Evolutionary conservation across 2,329 filamentous ascomycete species (phyloP), one percentile per base, ranked within the genome.

Genomic region (Pseudogymnoascus sp.): DNA sequence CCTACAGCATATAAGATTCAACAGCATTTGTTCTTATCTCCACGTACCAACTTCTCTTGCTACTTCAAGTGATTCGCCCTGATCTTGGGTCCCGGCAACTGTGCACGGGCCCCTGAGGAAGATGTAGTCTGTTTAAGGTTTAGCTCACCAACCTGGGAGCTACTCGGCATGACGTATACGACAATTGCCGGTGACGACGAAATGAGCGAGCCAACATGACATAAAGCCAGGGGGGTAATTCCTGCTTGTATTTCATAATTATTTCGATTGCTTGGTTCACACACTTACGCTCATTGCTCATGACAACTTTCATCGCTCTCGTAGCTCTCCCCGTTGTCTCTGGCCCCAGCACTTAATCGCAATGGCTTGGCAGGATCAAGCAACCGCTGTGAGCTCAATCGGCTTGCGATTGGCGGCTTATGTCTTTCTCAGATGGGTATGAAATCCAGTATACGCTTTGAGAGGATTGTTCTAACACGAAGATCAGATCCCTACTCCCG

Each of bases 361-460:
- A 45, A 62, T 60, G 58, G 58, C 69, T 61, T 63, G 69, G 16
- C 69, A 69, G 62, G 71, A 72, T 35, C 70, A 68, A 60, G 65
- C 63, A 45, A 65, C 70, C 4, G 60, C 65, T 38, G 61, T 71
- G 58, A 78, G 74, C 64, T 85, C 85, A 31, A 68, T 83, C 38
- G 77, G 73, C 10, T 71, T 86, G 60, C 78, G 83, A 62, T 60
- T 79, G 4, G 71, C 75, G 33, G 76, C 80, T 14, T 86, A 82
- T 70, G 72, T 85, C 63, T 88, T 88, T 70, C 71, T 88, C 60
- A 76, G 85, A 78, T 86, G 84, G 83, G 83, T 85, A 75, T 69
- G 79, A 72, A 23, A 16, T 62, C 63, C 14, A 61, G 35, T 38
- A 23, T 41, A 38, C 23, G 14, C 33, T 60, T 55, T 43, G 55